Evolutionary conservation across 140 eudicot genomes (phyloP), one percentile per base, ranked within the genome.

Genomic region (Anethum foeniculum): DNA sequence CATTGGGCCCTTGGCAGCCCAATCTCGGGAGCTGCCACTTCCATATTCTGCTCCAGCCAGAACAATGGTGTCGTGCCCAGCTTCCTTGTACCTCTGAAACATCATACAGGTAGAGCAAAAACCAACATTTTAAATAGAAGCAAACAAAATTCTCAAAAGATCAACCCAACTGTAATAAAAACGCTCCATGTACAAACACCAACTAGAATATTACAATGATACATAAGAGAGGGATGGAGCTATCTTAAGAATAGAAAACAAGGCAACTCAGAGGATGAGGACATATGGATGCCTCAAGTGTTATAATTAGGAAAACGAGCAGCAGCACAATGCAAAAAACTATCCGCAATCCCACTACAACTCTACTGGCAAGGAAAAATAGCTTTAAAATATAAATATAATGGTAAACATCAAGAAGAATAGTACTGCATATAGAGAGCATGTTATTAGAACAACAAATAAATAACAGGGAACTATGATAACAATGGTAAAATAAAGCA

Each of bases 1-100:
- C 99, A 91, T 95, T 58, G 99, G 99, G 34, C 99, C 99, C 90
- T 95, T 95, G 15, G 99, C 99, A 58, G 99, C 99, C 99, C 99
- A 95, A 47, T 95, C 99, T 23, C 99, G 89, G 9, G 99, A 95
- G 75, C 99, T 95, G 15, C 99, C 97, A 85, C 98, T 95, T 84
- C 99, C 99, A 82, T 95, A 95, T 83, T 95, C 99, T 15, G 97
- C 97, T 81, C 99, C 99, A 73, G 97, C 99, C 86, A 95, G 86
- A 64, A 95, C 88, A 67, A 95, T 93, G 3, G 99, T 95, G 74
- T 91, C 97, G 39, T 82, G 93, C 12, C 97, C 98, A 32, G 92
- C 99, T 76, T 88, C 89, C 82, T 92, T 95, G 83, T 95, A 95
- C 90, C 90, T 92, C 99, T 95, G 85, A 83, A 75, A 74, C 16